Conservation (phyloP, 768 basidiomycete genomes). For the Leccinum subgranulosum region DNA sequence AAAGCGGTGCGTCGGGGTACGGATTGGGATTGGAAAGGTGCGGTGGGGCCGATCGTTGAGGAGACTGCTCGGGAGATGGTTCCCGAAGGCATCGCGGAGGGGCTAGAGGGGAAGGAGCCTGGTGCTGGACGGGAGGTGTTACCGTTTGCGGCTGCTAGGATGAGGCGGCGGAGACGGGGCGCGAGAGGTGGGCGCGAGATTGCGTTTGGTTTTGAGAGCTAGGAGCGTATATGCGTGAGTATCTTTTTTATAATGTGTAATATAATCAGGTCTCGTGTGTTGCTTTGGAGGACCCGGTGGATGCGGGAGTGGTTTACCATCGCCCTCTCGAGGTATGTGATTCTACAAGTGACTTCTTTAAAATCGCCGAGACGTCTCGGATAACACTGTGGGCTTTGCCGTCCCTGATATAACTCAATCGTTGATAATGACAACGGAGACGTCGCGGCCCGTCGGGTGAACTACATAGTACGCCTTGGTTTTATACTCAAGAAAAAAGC, state of each 20-base stretch:
- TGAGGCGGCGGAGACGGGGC: slow-evolving; percentile 17
- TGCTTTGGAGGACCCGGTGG: background rate
- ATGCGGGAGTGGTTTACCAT: no score
- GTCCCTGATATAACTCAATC: no score
- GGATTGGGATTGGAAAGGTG: slow-evolving; percentile 26
- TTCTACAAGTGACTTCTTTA: background rate
- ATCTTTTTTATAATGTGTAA: background rate
- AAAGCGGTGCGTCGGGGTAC: slow-evolving; percentile 15
- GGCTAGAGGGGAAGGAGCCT: background rate
- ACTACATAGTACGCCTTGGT: no score
- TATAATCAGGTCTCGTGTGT: background rate
- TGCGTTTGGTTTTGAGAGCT: slow-evolving; percentile 8
- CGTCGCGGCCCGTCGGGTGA: no score
- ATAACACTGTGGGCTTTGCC: no score
- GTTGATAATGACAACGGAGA: no score
- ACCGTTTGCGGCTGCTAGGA: slow-evolving; percentile 26
- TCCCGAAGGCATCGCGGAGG: background rate
- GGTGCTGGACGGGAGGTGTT: background rate
- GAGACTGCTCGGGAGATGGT: slow-evolving; percentile 21
- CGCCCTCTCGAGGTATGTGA: background rate
- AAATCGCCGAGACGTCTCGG: background rate
- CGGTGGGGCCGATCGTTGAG: slow-evolving; percentile 11
- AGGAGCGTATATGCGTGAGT: background rate
- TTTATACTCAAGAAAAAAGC: no score
- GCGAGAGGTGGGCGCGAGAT: slow-evolving; percentile 22